Evolutionary conservation across 768 basidiomycete species (phyloP).

Genomic region (Exsudoporus frostii): DNA sequence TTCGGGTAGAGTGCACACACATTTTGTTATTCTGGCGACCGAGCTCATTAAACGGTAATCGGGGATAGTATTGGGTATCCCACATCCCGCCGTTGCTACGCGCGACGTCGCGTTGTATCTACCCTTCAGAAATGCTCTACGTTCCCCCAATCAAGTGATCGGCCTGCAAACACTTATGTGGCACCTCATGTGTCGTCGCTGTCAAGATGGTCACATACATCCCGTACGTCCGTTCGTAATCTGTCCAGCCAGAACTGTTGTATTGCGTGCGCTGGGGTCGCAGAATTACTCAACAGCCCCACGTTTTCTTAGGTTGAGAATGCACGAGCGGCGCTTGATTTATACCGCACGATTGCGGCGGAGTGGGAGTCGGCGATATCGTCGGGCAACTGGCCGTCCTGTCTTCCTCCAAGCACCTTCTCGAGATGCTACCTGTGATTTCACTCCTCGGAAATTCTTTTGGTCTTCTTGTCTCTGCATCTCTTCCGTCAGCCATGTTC

Average conservation of each 20-base stretch:
- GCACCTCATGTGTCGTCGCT: slow-evolving; percentile 77
- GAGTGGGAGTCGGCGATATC: slow-evolving; percentile 67
- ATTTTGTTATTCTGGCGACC: background rate
- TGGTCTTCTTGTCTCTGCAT: slow-evolving; percentile 14
- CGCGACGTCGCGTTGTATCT: slow-evolving; percentile 79
- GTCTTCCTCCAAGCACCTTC: slow-evolving; percentile 73
- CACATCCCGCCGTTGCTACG: slow-evolving; percentile 73
- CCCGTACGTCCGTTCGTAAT: slow-evolving; percentile 49
- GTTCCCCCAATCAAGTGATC: slow-evolving; percentile 60
- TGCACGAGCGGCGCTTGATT: slow-evolving; percentile 55
- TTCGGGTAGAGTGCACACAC: slow-evolving; percentile 47
- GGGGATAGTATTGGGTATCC: slow-evolving; percentile 67
- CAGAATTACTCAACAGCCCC: slow-evolving; percentile 10
- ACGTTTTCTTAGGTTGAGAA: slow-evolving; percentile 61
- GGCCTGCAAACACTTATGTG: slow-evolving; percentile 79
- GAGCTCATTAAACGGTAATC: slow-evolving; percentile 15
- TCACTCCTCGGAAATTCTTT: background rate
- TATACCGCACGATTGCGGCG: slow-evolving; percentile 52
- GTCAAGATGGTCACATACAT: slow-evolving; percentile 68
- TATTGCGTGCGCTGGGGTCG: slow-evolving; percentile 1
- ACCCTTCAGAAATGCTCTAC: slow-evolving; percentile 73
- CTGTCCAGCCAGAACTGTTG: background rate
- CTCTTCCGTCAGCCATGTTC: background rate
- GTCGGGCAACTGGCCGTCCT: slow-evolving; percentile 68
- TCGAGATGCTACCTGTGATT: slow-evolving; percentile 70